Evolutionary conservation across 2,329 filamentous ascomycete genomes (phyloP), one percentile per base, ranked within the genome.

Genomic region (Fusarium armeniacum): DNA sequence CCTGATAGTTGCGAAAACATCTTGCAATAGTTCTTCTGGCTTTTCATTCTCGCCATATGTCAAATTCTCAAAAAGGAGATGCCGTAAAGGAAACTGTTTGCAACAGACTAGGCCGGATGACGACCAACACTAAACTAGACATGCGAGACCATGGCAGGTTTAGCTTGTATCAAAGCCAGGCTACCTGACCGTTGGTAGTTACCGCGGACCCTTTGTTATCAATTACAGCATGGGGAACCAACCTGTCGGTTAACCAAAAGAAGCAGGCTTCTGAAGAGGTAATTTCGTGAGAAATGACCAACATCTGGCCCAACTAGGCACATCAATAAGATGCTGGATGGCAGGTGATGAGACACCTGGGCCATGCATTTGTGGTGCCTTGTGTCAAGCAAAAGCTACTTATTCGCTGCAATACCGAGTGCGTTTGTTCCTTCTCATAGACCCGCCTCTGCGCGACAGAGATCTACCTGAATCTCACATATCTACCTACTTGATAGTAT

Each of bases 51-150:
- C 33, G 10, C 24, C 13, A 49, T 41, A 20, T n/a, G 18, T n/a
- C 35, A 43, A 22, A 41, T 10, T 9, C 20, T 13, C 33, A 20
- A 38, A 13, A 35, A 16, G 30, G 30, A 22, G 20, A 30, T 24
- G n/a, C 24, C 12, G 22, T 26, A 33, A 24, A 16, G 41, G 36
- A n/a, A 52, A 52, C 46, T 22, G 44, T 24, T 20, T 32, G 13
- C 12, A 22, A 13, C 32, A 26, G 28, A 46, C 40, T 56, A 47
- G 36, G 54, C 43, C 62, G 44, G 46, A 70, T 33, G 35, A 52
- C 53, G 50, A 50, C 58, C 50, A 62, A 53, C 67, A 67, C 60
- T 73, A 74, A 49, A 58, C 50, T 57, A 74, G 65, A 65, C 63
- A 70, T 62, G 61, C 45, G 54, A 58, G 56, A 32, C 67, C 70